Conservation (phyloP, 2,329 filamentous ascomycete genomes). For the Penicillium olsonii region DNA sequence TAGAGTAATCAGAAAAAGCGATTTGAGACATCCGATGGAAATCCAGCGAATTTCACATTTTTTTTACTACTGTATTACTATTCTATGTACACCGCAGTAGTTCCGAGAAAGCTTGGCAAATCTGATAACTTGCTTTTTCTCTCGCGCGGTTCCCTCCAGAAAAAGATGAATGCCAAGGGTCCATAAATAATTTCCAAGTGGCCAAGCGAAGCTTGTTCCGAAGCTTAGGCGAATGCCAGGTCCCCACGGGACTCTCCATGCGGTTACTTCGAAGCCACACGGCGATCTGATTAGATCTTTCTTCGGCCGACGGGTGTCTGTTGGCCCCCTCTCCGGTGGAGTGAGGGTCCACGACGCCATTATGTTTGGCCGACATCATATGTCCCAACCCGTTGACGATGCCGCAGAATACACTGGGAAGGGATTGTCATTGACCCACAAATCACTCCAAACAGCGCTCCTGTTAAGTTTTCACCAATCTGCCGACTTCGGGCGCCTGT, state of each 20-base stretch:
- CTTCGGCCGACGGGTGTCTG: not conserved
- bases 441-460: not conserved
- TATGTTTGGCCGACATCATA: slow-evolving; percentile 4
- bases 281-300: slow-evolving; percentile 12
- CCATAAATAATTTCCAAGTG: slow-evolving; percentile 6
- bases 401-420: not conserved
- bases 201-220: slow-evolving; percentile 4
- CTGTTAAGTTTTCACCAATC: not conserved
- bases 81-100: no score
- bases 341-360: not conserved
- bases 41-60: not conserved
- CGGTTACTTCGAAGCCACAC: not conserved
- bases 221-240: not conserved
- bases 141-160: slow-evolving; percentile 1
- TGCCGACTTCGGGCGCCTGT: slow-evolving; percentile 3
- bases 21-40: not conserved
- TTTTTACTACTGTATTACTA: no score
- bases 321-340: slow-evolving; percentile 1
- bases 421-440: slow-evolving; percentile 3
- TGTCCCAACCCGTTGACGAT: not conserved
- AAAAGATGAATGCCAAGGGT: not conserved
- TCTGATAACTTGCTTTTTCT: slow-evolving; percentile 7
- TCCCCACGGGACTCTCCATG: not conserved
- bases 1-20: no score
- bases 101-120: slow-evolving; percentile 11